Conservation (phyloP, 2,329 filamentous ascomycete genomes). For the Gaeumannomyces sp. region DNA sequence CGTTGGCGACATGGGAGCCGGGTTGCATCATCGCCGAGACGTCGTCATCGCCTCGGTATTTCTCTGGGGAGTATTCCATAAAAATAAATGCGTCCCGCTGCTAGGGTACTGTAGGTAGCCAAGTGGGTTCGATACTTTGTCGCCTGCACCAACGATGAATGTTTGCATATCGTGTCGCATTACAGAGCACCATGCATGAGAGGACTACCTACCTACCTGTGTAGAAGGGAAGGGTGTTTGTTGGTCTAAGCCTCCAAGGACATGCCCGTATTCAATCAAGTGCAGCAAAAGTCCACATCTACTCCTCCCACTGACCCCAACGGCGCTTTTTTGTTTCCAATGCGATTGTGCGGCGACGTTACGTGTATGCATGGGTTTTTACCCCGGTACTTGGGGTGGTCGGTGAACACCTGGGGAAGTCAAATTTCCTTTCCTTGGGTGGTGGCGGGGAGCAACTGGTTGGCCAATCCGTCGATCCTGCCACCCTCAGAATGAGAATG, state of each 20-base stretch:
- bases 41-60: not conserved
- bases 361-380: too few relatives aligned
- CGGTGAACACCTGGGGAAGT: not conserved
- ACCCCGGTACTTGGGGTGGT: not conserved
- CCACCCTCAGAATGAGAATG: too few relatives aligned
- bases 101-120: too few relatives aligned
- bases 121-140: not conserved
- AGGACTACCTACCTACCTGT: not conserved
- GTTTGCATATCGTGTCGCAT: not conserved
- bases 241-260: too few relatives aligned
- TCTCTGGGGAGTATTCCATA: not conserved
- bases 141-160: too few relatives aligned
- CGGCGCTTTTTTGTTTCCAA: not conserved
- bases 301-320: not conserved
- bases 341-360: too few relatives aligned
- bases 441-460: not conserved
- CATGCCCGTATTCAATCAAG: not conserved
- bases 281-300: too few relatives aligned
- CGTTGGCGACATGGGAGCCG: not conserved
- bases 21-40: not conserved
- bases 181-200: not conserved
- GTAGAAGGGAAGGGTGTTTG: not conserved
- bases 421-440: not conserved
- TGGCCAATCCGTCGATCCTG: too few relatives aligned
- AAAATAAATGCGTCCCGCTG: not conserved